phyloP scores from a whole-genome alignment of 106 monocot species.

The Acanthochlamys bracteata region DNA sequence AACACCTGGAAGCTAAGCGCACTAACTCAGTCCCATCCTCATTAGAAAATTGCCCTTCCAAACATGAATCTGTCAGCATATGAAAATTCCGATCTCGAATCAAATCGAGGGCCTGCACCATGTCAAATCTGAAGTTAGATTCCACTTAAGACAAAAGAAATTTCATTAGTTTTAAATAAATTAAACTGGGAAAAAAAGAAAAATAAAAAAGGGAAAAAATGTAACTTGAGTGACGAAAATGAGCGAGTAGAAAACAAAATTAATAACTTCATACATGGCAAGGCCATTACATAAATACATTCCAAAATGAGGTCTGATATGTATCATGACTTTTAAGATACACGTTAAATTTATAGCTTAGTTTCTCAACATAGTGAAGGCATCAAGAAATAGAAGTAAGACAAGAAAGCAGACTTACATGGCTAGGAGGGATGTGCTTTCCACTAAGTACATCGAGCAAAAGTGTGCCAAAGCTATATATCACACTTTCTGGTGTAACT shows the following conservation, averaged over 20 bases:
- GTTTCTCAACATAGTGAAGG: not conserved
- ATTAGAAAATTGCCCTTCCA: constrained; percentile 85
- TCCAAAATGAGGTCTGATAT: too few species aligned
- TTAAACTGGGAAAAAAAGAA: too few species aligned
- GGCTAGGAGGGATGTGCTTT: constrained; percentile 73
- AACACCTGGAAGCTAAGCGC: constrained; percentile 81
- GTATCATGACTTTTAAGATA: too few species aligned
- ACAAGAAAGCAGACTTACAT: constrained; percentile 26
- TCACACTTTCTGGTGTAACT: constrained; percentile 69
- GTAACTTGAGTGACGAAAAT: too few species aligned
- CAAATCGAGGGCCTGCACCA: constrained; percentile 79
- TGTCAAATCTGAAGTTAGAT: not conserved
- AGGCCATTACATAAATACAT: too few species aligned
- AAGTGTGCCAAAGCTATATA: constrained; percentile 71
- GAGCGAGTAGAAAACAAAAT: too few species aligned
- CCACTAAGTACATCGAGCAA: constrained; percentile 74
- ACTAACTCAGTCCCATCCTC: constrained; percentile 89
- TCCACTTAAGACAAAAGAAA: not conserved
- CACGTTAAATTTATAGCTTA: too few species aligned
- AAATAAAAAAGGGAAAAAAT: too few species aligned
- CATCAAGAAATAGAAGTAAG: not conserved
- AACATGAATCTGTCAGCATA: constrained; percentile 79
- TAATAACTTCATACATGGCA: too few species aligned
- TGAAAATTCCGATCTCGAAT: constrained; percentile 78
- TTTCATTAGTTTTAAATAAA: not conserved